Percentiles rank a stretch among this genome's conserved stretches.
phyloP scores from a whole-genome alignment of 345 rosid species.

The Hibiscus tridactylites region DNA sequence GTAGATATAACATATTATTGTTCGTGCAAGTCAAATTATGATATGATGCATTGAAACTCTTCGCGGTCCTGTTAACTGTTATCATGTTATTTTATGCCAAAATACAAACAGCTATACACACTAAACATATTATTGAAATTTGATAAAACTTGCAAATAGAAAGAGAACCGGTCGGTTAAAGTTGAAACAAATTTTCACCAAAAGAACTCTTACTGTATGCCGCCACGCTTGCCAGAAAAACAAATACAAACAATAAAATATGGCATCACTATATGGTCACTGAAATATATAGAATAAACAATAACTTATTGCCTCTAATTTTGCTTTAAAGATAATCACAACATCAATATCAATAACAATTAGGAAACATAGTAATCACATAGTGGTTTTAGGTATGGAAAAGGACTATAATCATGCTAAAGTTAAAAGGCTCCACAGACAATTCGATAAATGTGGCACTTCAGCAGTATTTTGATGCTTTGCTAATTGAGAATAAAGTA shows the following conservation, averaged over 20 bases:
- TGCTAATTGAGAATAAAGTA: conserved; percentile 15
- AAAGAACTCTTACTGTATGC: neutral
- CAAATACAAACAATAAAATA: neutral
- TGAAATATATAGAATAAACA: neutral
- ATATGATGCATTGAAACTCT: neutral
- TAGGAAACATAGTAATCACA: conserved; percentile 2
- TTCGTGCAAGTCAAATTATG: neutral
- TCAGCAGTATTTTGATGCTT: conserved; percentile 16
- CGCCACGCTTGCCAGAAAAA: neutral
- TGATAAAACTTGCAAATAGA: neutral
- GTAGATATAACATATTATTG: neutral
- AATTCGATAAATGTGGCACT: conserved; percentile 18
- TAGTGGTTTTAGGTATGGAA: conserved; percentile 18
- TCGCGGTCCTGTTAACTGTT: neutral
- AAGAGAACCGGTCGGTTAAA: neutral
- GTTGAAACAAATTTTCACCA: neutral
- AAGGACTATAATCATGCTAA: conserved; percentile 12
- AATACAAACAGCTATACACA: neutral
- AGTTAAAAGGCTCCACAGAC: conserved; percentile 34
- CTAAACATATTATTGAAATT: neutral
- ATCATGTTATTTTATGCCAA: neutral
- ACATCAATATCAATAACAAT: conserved; percentile 1
- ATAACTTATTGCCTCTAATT: neutral
- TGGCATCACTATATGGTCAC: neutral
- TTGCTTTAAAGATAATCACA: neutral